Conservation (phyloP, 208 protist genomes). For the Wallacemonas sp. region DNA sequence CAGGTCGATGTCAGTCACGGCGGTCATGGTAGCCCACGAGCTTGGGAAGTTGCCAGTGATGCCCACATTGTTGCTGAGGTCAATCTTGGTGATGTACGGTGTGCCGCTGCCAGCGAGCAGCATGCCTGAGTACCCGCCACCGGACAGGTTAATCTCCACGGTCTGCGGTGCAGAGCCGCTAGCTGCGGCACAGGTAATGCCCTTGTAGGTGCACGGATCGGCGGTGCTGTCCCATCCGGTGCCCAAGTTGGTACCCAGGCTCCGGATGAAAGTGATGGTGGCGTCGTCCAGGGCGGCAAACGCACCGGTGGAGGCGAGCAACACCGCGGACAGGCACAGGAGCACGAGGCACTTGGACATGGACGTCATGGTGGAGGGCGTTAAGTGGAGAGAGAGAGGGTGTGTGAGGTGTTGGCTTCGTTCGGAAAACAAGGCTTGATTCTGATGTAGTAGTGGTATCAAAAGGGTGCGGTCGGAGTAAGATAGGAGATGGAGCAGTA, state of each 20-base stretch:
- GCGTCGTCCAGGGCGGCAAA: neutral
- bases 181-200: neutral
- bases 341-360: slow-evolving; percentile 4
- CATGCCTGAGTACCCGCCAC: slow-evolving; percentile 5
- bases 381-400: too few relatives aligned
- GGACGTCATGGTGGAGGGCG: neutral
- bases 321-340: slow-evolving; percentile 1
- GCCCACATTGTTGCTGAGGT: neutral
- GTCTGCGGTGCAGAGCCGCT: neutral
- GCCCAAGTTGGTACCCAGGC: neutral
- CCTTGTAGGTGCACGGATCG: slow-evolving; percentile 21
- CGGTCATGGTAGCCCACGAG: neutral
- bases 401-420: too few relatives aligned
- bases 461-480: too few relatives aligned
- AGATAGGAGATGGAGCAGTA: too few relatives aligned
- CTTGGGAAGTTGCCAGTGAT: neutral
- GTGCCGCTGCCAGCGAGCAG: slow-evolving; percentile 4
- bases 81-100: neutral
- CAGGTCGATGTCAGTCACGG: neutral
- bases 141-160: slow-evolving; percentile 14
- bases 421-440: too few relatives aligned
- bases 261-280: neutral
- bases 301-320: neutral
- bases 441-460: too few relatives aligned
- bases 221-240: neutral